Evolutionary conservation across 345 rosid genomes (phyloP), one percentile per base, ranked within the genome.

Genomic region (Melaleuca alternifolia): DNA sequence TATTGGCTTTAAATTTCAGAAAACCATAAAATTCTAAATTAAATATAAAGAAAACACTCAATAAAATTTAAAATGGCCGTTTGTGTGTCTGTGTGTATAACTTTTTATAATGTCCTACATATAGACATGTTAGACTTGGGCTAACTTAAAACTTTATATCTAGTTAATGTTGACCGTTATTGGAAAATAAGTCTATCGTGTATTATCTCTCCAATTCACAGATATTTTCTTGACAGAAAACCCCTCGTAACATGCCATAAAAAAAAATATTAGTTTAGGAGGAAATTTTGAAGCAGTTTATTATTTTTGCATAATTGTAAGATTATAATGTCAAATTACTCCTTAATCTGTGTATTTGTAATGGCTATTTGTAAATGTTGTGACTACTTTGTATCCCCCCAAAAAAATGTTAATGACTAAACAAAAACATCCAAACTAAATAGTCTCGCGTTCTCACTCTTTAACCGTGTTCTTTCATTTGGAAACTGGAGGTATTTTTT

Each of bases 251-350:
- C 61, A 56, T 56, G 1, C 2, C 61, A 23, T 23, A 57, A 57
- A 11, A 2, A 57, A 11, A 26, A 26, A 13, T 11, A 28, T 57
- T 0, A 0, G 7, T 57, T 26, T 0, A 26, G 0, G 0, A 57
- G 30, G 7, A 57, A 57, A 26, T 26, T 57, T 57, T 57, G 30
- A 28, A 57, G 7, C 26, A 11, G 30, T 57, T n/a, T 59, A 59
- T 11, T 59, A 12, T 59, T 59, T n/a, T n/a, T 59, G 71, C 71
- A 59, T 12, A 59, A 59, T 59, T n/a, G 65, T 59, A 26, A 59
- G 4, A 1, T 59, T 59, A 59, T 15, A 59, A 2, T n/a, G 33
- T 2, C 9, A 24, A 24, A 24, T 23, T 56, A 24, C 28, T 59
- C 2, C 2, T 11, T 11, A 2, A 59, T 59, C 33, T 12, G 6